Evolutionary conservation across 345 rosid genomes (phyloP).

Genomic region (Linum usitatissimum): DNA sequence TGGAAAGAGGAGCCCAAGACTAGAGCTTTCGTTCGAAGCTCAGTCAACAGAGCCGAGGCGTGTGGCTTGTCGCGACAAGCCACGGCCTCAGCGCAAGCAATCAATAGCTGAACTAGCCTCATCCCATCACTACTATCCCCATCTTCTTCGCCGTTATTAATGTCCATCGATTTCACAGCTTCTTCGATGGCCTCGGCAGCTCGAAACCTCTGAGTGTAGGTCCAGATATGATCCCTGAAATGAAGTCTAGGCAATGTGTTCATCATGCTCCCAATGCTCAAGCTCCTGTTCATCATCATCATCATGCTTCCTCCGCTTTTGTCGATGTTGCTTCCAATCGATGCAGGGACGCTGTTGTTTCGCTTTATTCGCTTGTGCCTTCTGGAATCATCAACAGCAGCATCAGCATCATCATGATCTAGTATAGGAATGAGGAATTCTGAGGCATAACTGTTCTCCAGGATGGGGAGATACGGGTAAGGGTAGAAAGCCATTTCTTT

Average conservation of each 20-base stretch:
- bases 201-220: conserved; percentile 26
- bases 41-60: conserved; percentile 39
- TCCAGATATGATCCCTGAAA: conserved; percentile 42
- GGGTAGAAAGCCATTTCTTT: too few species aligned
- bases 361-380: too few species aligned
- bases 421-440: too few species aligned
- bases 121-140: conserved; percentile 34
- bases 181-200: conserved; percentile 42
- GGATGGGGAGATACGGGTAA: too few species aligned
- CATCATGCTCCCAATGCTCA: not conserved
- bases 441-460: too few species aligned
- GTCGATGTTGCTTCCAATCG: too few species aligned
- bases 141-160: conserved; percentile 13
- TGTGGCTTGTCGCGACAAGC: conserved; percentile 55
- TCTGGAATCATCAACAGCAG: too few species aligned
- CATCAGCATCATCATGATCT: too few species aligned
- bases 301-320: too few species aligned
- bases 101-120: conserved; percentile 44
- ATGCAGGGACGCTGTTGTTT: too few species aligned
- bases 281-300: too few species aligned
- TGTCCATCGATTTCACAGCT: conserved; percentile 18
- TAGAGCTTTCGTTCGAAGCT: conserved; percentile 36
- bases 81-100: conserved; percentile 59
- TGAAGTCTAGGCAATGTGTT: conserved; percentile 19
- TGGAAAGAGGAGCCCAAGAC: conserved; percentile 57